phyloP scores from a whole-genome alignment of 495 filamentous ascomycete species.

The Pseudotulostoma volvatum region DNA sequence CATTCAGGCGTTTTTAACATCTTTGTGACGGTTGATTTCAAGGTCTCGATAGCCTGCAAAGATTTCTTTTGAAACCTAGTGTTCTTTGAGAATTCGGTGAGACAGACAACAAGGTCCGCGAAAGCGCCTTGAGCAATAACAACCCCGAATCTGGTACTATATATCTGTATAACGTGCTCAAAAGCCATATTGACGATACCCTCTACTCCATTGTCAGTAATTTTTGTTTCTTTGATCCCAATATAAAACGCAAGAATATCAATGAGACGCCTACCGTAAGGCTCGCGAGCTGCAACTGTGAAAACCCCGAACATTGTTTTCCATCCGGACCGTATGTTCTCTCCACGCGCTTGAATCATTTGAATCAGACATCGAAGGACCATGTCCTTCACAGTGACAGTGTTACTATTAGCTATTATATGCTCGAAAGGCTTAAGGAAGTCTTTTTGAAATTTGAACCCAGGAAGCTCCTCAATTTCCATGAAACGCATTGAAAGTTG shows the following conservation, averaged over 20 bases:
- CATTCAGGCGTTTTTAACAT: constrained; percentile 97
- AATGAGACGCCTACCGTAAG: constrained; percentile 40
- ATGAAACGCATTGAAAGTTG: constrained; percentile 97
- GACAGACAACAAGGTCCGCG: constrained; percentile 84
- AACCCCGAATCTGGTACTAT: constrained; percentile 89
- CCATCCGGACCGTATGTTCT: constrained; percentile 96
- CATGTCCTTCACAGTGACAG: constrained; percentile 93
- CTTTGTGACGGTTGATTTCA: constrained; percentile 77
- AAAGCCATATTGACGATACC: constrained; percentile 91
- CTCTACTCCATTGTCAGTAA: constrained; percentile 36
- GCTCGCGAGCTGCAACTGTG: constrained; percentile 83
- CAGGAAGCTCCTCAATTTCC: constrained; percentile 92
- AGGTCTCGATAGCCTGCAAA: constrained; percentile 82
- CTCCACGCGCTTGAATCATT: constrained; percentile 92
- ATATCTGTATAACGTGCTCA: constrained; percentile 94
- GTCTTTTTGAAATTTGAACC: constrained; percentile 99
- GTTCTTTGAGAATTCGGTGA: constrained; percentile 98
- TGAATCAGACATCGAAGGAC: constrained; percentile 91
- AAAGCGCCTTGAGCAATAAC: constrained; percentile 95
- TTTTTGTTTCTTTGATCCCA: background rate
- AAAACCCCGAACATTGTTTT: constrained; percentile 99
- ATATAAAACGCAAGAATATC: background rate
- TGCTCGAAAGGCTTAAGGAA: constrained; percentile 97
- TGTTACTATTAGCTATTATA: constrained; percentile 81
- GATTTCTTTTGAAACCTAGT: constrained; percentile 95